Conservation (phyloP, 2,329 filamentous ascomycete genomes). For the Cercospora citrullina region DNA sequence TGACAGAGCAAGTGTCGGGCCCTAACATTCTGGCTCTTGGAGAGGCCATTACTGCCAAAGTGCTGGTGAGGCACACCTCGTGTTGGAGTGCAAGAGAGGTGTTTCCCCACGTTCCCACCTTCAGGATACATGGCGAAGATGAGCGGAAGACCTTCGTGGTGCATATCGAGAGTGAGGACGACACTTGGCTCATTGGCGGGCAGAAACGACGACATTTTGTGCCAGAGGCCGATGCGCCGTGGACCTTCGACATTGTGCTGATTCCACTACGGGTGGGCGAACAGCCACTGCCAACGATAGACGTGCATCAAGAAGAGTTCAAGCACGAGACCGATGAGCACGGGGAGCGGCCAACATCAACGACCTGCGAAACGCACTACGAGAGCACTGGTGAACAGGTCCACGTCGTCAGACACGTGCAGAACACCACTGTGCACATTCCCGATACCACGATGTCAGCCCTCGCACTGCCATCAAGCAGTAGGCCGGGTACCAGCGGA, state of each 20-base stretch:
- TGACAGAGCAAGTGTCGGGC: background rate
- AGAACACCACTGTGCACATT: conserved; percentile 22
- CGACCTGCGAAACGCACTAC: conserved; percentile 75
- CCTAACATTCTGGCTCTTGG: conserved; percentile 58
- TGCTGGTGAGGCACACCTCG: conserved; percentile 59
- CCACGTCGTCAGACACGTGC: conserved; percentile 52
- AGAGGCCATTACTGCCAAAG: conserved; percentile 63
- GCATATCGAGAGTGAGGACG: conserved; percentile 69
- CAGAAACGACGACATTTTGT: conserved; percentile 76
- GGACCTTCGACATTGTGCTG: conserved; percentile 67
- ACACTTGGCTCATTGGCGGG: conserved; percentile 87
- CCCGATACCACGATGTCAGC: conserved; percentile 13
- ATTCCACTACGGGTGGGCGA: conserved; percentile 78
- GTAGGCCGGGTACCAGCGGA: conserved; percentile 20
- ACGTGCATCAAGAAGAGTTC: conserved; percentile 65
- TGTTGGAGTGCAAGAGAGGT: conserved; percentile 58
- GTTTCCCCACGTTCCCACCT: conserved; percentile 27
- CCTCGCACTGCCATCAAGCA: conserved; percentile 8
- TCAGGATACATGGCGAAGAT: conserved; percentile 23
- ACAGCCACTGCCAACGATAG: conserved; percentile 74
- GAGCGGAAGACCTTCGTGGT: conserved; percentile 69
- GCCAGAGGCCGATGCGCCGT: conserved; percentile 38
- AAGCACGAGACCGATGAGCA: conserved; percentile 33
- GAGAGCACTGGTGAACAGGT: conserved; percentile 76
- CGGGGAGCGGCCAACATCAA: conserved; percentile 28